phyloP scores from a whole-genome alignment of 495 filamentous ascomycete species.

The Penicillium roqueforti region DNA sequence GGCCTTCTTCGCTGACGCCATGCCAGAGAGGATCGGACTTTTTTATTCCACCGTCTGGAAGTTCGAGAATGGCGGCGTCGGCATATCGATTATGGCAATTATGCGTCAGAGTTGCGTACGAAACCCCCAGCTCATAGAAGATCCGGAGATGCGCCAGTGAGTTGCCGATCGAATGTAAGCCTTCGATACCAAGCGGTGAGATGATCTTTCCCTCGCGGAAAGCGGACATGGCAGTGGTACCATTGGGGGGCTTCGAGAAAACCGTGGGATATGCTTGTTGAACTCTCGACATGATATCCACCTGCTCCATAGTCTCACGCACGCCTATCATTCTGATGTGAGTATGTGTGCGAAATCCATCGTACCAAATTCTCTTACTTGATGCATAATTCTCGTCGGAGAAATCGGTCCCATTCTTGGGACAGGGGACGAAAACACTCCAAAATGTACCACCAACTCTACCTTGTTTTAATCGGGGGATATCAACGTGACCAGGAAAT shows the following conservation, averaged over 20 bases:
- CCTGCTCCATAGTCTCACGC: constrained; percentile 70
- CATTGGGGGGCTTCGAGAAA: constrained; percentile 57
- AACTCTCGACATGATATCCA: constrained; percentile 75
- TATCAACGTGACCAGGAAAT: constrained; percentile 69
- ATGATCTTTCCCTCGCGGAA: constrained; percentile 60
- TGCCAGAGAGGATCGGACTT: constrained; percentile 48
- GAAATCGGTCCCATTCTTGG: constrained; percentile 64
- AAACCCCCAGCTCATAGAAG: constrained; percentile 75
- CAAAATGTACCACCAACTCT: constrained; percentile 72
- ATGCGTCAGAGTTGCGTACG: constrained; percentile 86
- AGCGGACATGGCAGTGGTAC: constrained; percentile 52
- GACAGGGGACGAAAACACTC: constrained; percentile 82
- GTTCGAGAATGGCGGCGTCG: constrained; percentile 66
- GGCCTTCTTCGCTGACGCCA: constrained; percentile 68
- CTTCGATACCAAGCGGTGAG: constrained; percentile 79
- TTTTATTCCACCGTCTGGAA: constrained; percentile 40
- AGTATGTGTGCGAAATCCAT: background rate
- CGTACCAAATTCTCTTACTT: constrained; percentile 28
- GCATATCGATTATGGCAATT: constrained; percentile 92
- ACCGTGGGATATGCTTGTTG: constrained; percentile 60
- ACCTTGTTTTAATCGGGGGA: constrained; percentile 56
- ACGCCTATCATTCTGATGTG: constrained; percentile 46
- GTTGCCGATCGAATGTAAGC: constrained; percentile 93
- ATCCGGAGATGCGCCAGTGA: constrained; percentile 69
- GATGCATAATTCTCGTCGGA: constrained; percentile 65